Percentiles rank a stretch among this genome's conserved stretches.
phyloP scores from a whole-genome alignment of 2,329 filamentous ascomycete genomes.

The Hypoxylon sp. region DNA sequence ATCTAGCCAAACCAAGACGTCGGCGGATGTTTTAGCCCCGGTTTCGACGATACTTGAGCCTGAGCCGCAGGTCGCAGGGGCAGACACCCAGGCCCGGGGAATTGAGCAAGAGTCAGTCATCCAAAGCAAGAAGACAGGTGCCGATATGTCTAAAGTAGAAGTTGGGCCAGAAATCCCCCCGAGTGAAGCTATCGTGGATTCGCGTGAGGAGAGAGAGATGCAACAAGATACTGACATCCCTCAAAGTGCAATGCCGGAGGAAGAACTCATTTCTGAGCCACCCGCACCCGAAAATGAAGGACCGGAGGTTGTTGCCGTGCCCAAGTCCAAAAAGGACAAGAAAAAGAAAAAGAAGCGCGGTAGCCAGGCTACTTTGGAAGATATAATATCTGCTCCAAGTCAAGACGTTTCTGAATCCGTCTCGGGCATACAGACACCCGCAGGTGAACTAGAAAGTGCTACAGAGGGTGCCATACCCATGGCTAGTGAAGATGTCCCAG shows the following conservation, averaged over 20 bases:
- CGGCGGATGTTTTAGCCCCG: constrained; percentile 1
- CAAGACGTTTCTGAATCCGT: constrained; percentile 21
- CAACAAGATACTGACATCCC: constrained; percentile 24
- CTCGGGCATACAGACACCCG: constrained; percentile 29
- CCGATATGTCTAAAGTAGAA: constrained; percentile 19
- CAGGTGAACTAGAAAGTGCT: constrained; percentile 12
- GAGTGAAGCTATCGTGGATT: constrained; percentile 18
- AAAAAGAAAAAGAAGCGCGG: constrained; percentile 46
- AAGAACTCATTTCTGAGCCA: constrained; percentile 28
- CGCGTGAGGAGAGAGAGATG: constrained; percentile 15
- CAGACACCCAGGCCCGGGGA: constrained; percentile 10
- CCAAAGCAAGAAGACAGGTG: constrained; percentile 21
- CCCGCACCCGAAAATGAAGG: constrained; percentile 19
- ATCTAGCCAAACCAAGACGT: constrained; percentile 8
- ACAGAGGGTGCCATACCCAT: constrained; percentile 5
- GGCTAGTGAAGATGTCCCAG: constrained; percentile 12
- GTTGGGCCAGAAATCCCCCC: constrained; percentile 13
- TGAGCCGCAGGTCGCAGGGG: constrained; percentile 15
- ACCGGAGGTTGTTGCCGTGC: constrained; percentile 12
- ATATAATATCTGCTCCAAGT: constrained; percentile 16
- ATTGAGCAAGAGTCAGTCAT: constrained; percentile 21
- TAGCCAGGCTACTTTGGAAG: constrained; percentile 33
- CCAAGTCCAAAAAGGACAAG: constrained; percentile 48
- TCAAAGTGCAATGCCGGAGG: constrained; percentile 25
- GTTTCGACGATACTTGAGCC: constrained; percentile 15